Base-by-base conservation (phyloP, 2,329 filamentous ascomycete species). In the Emericellopsis atlantica region DNA sequence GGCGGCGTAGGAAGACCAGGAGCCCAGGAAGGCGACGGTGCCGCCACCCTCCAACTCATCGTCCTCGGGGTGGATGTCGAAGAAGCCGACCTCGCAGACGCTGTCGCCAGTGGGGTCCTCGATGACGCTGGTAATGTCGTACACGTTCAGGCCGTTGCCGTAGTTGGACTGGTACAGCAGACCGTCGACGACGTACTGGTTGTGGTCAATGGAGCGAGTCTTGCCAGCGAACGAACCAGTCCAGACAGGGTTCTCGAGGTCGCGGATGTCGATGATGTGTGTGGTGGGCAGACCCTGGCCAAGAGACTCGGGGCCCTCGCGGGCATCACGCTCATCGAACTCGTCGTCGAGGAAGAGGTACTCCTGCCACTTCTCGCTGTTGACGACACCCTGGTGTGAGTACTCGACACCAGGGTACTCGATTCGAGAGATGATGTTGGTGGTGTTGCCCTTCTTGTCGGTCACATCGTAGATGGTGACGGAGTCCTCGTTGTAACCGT, bases 321-420 rank as follows among this genome's bases (percentile, higher is more conserved):
- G 16, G 32, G 43, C 43, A 21, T 42, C 43, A 21, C 40, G 40
- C 51, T 73, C 70, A 48, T 73, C 69, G 42, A 65, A 61, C 48
- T 72, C 69, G 46, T 72, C 68, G 47, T 72, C 68, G 21, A 67
- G 48, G 40, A 71, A 57, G 12, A 71, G 57, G 37, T 46, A 54
- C 45, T 64, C 60, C 37, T 64, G 57, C 57, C 57, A 65, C 38
- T 59, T 51, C 11, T 57, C 51, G 49, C 71, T 61, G 41, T 70
- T 61, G 9, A 74, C 59, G 57, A 65, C 69, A 41, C 72, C 73
- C 50, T 76, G 73, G 51, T 77, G 73, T 2, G 69, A 72, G 57
- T 75, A 76, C 14, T 63, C 53, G 16, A 67, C 68, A 32, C 72
- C 72, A 14, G 67, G 62, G 51, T 76, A 77, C 0, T 64, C 66